Percentiles rank a stretch among this genome's conserved stretches.
Evolutionary conservation across 2,329 filamentous ascomycete species (phyloP).

Genomic region (Nothopassalora personata): DNA sequence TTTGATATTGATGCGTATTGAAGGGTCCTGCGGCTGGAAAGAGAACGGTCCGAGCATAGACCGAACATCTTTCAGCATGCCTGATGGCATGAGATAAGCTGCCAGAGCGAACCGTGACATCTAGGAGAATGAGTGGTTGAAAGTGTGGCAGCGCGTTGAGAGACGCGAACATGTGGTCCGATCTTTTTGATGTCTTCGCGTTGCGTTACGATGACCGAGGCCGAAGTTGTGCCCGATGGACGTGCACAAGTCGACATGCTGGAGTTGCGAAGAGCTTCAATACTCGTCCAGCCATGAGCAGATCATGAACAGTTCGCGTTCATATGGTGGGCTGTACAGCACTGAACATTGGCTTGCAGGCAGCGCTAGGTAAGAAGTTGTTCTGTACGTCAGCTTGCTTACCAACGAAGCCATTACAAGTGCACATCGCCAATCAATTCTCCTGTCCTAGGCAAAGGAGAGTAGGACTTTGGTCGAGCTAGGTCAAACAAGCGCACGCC

Average conservation of each 20-base stretch:
- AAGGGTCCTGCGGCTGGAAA: conserved; percentile 4
- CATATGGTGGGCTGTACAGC: not conserved
- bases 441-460: not conserved
- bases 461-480: not conserved
- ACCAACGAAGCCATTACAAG: not conserved
- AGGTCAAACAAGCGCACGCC: not conserved
- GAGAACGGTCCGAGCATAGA: conserved; percentile 8
- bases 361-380: not conserved
- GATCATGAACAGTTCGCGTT: not conserved
- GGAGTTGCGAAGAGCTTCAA: not conserved
- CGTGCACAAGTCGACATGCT: not conserved
- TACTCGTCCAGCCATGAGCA: not conserved
- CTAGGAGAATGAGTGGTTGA: not conserved
- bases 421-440: not conserved
- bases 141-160: not conserved
- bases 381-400: not conserved
- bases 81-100: conserved; percentile 11
- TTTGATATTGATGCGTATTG: not conserved
- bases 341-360: not conserved
- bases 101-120: conserved; percentile 8
- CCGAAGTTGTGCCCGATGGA: not conserved
- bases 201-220: not conserved
- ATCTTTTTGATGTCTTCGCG: not conserved
- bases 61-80: conserved; percentile 1
- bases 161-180: not conserved